These are phyloP conservation scores for Cryptococcus depauperatus DNA, from an alignment of 1,284 basidiomycete species.

Conservation along the genomic window DNA sequence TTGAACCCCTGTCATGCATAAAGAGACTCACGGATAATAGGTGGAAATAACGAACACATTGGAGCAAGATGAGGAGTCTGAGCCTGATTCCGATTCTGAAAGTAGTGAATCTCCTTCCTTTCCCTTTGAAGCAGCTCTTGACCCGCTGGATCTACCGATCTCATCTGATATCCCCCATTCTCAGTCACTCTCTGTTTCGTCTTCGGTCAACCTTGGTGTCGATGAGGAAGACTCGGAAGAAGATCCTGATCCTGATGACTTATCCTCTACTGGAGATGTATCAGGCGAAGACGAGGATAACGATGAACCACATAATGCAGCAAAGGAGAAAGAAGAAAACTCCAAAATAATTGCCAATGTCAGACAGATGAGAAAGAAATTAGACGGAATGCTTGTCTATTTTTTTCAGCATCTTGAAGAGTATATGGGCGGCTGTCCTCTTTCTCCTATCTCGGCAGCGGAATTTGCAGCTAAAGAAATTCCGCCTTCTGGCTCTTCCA, in stretches of 20 bases:
- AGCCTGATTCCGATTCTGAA: conserved; percentile 53
- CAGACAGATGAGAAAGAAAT: conserved; percentile 77
- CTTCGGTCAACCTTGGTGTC: conserved; percentile 45
- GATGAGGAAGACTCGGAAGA: conserved; percentile 54
- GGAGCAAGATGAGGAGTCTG: conserved; percentile 83
- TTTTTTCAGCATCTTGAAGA: conserved; percentile 65
- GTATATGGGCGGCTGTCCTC: conserved; percentile 27
- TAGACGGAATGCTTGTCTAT: conserved; percentile 78
- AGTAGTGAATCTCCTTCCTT: conserved; percentile 51
- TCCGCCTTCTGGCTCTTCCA: conserved; percentile 25
- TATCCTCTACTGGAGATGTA: conserved; percentile 43
- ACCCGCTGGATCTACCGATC: conserved; percentile 73
- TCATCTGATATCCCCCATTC: conserved; percentile 51
- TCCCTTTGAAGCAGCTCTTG: conserved; percentile 45
- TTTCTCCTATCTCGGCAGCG: conserved; percentile 17
- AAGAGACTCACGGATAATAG: too few relatives aligned
- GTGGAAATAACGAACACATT: conserved; percentile 95
- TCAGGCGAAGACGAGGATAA: conserved; percentile 54
- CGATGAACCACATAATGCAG: conserved; percentile 48
- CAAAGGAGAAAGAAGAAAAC: conserved; percentile 47
- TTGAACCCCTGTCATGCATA: background rate
- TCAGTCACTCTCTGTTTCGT: conserved; percentile 12
- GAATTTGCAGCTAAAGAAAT: conserved; percentile 32
- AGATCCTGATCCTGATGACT: conserved; percentile 43
- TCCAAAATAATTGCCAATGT: conserved; percentile 58